A percentile compares a stretch with the other conserved stretches of the same genome.
Evolutionary conservation across 768 basidiomycete species (phyloP).

Genomic region (Botryobasidium botryosum): DNA sequence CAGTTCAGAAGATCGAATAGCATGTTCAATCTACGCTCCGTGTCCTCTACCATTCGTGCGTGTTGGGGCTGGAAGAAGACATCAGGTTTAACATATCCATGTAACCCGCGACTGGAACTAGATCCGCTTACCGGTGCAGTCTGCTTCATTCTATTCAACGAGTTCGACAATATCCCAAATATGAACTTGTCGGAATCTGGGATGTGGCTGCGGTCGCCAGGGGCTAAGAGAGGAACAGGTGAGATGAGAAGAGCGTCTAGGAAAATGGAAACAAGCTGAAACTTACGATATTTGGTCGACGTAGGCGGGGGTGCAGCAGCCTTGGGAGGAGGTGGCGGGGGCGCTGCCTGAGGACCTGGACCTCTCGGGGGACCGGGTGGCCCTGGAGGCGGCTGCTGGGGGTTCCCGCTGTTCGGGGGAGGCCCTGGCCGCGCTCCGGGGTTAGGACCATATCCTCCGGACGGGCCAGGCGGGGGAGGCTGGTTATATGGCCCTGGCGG

Average conservation of each 20-base stretch:
- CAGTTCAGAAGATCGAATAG: slow-evolving; percentile 90
- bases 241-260: background rate
- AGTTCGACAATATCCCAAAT: slow-evolving; percentile 44
- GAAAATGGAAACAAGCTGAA: background rate
- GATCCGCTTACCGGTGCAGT: slow-evolving; percentile 45
- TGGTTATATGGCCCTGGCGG: slow-evolving; percentile 1
- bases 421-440: slow-evolving; percentile 5
- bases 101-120: background rate
- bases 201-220: slow-evolving; percentile 87
- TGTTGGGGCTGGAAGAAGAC: slow-evolving; percentile 45
- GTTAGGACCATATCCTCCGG: background rate
- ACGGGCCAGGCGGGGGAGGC: background rate
- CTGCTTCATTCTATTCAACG: slow-evolving; percentile 52
- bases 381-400: slow-evolving; percentile 6
- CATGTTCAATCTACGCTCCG: slow-evolving; percentile 69
- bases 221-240: slow-evolving; percentile 32
- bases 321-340: slow-evolving; percentile 22
- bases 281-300: slow-evolving; percentile 45
- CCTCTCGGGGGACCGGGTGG: slow-evolving; percentile 10
- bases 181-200: slow-evolving; percentile 49
- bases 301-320: slow-evolving; percentile 28
- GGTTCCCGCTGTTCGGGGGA: background rate
- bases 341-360: background rate
- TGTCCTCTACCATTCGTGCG: slow-evolving; percentile 69
- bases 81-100: background rate